These are phyloP conservation scores for Asterochloris sp. DNA, from an alignment of 139 green algal genomes.

Conservation along the genomic window DNA sequence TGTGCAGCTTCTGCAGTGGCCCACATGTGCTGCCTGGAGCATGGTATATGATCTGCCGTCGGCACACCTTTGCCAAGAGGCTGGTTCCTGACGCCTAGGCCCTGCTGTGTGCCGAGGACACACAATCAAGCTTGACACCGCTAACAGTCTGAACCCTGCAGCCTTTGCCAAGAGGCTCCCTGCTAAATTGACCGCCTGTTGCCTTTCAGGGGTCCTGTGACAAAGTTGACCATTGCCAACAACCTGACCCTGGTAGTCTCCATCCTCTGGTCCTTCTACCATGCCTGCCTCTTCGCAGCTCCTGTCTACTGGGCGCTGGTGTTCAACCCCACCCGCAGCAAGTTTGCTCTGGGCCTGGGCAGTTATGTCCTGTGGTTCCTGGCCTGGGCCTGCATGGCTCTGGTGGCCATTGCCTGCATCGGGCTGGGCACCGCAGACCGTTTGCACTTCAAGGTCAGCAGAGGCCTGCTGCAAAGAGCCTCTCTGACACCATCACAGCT, in stretches of 20 bases:
- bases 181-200: neutral
- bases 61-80: too few relatives aligned
- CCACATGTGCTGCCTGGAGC: too few relatives aligned
- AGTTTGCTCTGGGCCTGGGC: neutral
- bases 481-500: too few relatives aligned
- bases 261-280: constrained; percentile 15
- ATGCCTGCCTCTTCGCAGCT: constrained; percentile 15
- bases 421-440: neutral
- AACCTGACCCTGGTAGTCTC: constrained; percentile 26
- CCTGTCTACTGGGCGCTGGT: constrained; percentile 10
- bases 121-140: neutral
- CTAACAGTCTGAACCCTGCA: neutral
- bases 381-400: neutral
- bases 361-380: neutral
- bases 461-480: too few relatives aligned
- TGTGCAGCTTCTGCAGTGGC: too few relatives aligned
- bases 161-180: neutral
- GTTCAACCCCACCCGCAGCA: neutral
- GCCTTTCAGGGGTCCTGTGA: neutral
- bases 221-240: neutral
- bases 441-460: too few relatives aligned
- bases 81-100: too few relatives aligned
- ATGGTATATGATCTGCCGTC: too few relatives aligned
- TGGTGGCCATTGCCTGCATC: constrained; percentile 18
- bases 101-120: neutral